These are phyloP conservation scores for Cystobasidium onofrii DNA, from an alignment of 768 basidiomycete genomes.

Conservation along the genomic window DNA sequence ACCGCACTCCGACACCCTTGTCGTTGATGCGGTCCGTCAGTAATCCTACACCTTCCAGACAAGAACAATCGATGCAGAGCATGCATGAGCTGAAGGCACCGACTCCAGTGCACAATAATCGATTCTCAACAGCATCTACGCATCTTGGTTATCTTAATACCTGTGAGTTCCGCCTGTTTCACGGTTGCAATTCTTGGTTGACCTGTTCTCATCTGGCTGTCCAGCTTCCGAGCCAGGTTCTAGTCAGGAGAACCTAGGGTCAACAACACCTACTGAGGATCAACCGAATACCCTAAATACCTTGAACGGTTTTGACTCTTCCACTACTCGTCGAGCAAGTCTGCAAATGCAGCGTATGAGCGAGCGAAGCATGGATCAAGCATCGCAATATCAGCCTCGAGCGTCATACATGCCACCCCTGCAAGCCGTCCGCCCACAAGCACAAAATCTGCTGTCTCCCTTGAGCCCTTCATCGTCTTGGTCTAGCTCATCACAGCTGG, in stretches of 20 bases:
- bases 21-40: constrained; percentile 7
- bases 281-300: background rate
- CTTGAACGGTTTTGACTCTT: background rate
- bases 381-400: background rate
- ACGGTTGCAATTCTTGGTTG: background rate
- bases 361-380: background rate
- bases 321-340: background rate
- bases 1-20: constrained; percentile 1
- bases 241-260: background rate
- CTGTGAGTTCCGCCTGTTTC: background rate
- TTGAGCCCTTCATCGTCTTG: background rate
- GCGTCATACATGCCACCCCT: background rate
- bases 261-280: background rate
- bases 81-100: background rate
- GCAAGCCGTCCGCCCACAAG: background rate
- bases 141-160: background rate
- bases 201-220: background rate
- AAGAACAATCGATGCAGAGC: background rate
- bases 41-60: constrained; percentile 1
- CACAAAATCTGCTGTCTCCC: background rate
- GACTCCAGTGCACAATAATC: background rate
- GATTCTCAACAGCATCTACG: background rate
- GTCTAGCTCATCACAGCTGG: background rate
- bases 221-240: background rate
- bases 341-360: background rate